Conservation (phyloP, 108 stramenopile genomes). For the Discostella pseudostelligera region DNA sequence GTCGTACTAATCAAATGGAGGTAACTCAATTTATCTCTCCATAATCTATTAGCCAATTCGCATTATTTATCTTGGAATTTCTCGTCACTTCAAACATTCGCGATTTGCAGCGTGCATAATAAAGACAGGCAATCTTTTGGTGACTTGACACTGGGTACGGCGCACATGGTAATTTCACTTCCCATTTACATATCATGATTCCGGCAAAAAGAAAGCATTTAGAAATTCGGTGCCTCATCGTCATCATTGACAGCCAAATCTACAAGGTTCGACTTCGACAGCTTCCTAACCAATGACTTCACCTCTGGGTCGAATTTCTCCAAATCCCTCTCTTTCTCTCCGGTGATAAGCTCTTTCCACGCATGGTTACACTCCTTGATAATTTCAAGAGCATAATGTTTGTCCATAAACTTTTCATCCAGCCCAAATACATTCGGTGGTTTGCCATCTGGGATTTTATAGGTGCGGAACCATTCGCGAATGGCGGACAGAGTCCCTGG, state of each 20-base stretch:
- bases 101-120: too few species aligned
- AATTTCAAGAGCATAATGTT: slow-evolving; percentile 85
- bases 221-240: slow-evolving; percentile 63
- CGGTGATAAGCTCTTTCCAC: slow-evolving; percentile 85
- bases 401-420: slow-evolving; percentile 92
- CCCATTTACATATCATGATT: slow-evolving; percentile 7
- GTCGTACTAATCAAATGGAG: slow-evolving; percentile 87
- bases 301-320: slow-evolving; percentile 59
- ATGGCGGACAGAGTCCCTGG: slow-evolving; percentile 90
- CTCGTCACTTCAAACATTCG: too few species aligned
- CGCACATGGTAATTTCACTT: too few species aligned
- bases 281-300: slow-evolving; percentile 75
- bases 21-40: slow-evolving; percentile 2
- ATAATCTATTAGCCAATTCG: neutral
- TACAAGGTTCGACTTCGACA: slow-evolving; percentile 77
- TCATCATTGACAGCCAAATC: slow-evolving; percentile 51
- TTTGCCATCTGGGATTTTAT: slow-evolving; percentile 99
- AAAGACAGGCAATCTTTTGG: too few species aligned
- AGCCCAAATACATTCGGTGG: slow-evolving; percentile 94
- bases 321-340: slow-evolving; percentile 74
- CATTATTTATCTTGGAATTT: too few species aligned
- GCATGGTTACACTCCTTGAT: slow-evolving; percentile 86
- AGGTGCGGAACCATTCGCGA: slow-evolving; percentile 98
- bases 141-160: too few species aligned
- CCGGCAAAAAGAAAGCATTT: too few species aligned